Evolutionary conservation across 441 rosid genomes (phyloP).

Genomic region (Omphalea diandra): DNA sequence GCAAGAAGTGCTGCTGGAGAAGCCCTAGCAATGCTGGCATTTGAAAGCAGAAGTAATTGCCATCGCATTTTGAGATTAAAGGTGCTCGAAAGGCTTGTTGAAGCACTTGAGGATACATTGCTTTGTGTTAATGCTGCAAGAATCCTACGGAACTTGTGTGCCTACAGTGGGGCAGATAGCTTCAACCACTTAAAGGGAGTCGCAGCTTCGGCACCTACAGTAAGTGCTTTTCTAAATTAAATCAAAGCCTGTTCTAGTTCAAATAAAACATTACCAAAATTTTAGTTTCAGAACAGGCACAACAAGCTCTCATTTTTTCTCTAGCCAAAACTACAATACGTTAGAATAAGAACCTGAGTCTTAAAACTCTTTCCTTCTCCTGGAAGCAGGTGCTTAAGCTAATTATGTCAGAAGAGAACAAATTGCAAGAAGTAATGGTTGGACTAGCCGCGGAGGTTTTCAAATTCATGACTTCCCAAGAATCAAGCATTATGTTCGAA

Average conservation of each 20-base stretch:
- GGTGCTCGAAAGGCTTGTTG: constrained; percentile 47
- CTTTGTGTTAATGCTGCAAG: constrained; percentile 73
- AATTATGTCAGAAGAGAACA: constrained; percentile 51
- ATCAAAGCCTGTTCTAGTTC: constrained; percentile 3
- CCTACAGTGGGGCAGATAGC: constrained; percentile 48
- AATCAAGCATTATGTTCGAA: constrained; percentile 42
- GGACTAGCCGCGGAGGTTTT: constrained; percentile 78
- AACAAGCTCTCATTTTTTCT: neutral
- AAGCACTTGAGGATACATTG: constrained; percentile 49
- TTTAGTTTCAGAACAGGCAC: neutral
- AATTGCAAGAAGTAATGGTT: constrained; percentile 83
- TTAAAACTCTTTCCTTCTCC: neutral
- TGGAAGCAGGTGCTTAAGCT: constrained; percentile 62
- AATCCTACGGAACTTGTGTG: constrained; percentile 67
- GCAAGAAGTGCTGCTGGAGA: constrained; percentile 82
- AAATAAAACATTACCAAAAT: neutral
- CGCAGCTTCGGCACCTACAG: constrained; percentile 64
- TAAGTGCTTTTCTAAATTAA: constrained; percentile 30
- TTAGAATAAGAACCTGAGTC: neutral
- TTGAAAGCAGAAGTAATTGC: constrained; percentile 74
- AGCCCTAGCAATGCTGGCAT: constrained; percentile 81
- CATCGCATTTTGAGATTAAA: constrained; percentile 58
- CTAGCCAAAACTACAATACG: neutral
- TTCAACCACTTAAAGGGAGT: constrained; percentile 45
- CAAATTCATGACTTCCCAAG: constrained; percentile 54